Base-by-base conservation (phyloP, 2,329 filamentous ascomycete species). In the Penicillium freii region DNA sequence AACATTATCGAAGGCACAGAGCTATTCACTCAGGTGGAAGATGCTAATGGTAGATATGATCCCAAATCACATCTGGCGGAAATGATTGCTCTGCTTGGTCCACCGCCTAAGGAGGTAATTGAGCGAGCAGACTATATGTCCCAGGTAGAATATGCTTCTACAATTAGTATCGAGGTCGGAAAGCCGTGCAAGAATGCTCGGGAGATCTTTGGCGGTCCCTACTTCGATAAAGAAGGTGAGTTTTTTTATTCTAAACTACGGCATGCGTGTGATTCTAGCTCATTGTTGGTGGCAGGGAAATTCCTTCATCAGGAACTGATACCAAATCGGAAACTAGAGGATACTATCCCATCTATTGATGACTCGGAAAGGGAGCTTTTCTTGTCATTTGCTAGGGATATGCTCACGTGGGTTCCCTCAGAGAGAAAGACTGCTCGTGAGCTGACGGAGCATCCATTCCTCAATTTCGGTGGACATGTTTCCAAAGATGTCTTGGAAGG, bases 71-170 rank as follows among this genome's bases (percentile, higher is more conserved):
- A 77, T 60, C 61, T 78, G 10, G 75, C 74, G 10, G 68, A 76
- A 56, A 77, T 78, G 70, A 74, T 76, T 29, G 69, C 69, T 4
- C 58, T 77, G 11, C 61, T 77, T 8, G 75, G 73, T 1, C 68
- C 69, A 1, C 75, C 74, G 0, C 72, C 75, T 0, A 57, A 39
- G 23, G 33, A n/a, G 21, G 21, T 51, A 17, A 17, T 51, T 17
- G 49, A 15, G 19, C 19, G 34, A 42, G 34, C 29, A 19, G 19
- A 51, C 15, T 9, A 31, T 9, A 33, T 51, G 15, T 21, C 47
- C 9, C 33, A 39, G 17, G 17, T 29, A 8, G 15, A 25, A n/a
- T 51, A n/a, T 29, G 11, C 29, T 34, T 17, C 17, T 3, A 21
- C 39, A 11, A 25, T 51, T 13, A 11, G 4, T 3, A 33, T 33